A percentile compares a stretch with the other conserved stretches of the same genome.
Evolutionary conservation across 371 early-diverging fungal species (phyloP).

Genomic region (Choanephora cucurbitarum): DNA sequence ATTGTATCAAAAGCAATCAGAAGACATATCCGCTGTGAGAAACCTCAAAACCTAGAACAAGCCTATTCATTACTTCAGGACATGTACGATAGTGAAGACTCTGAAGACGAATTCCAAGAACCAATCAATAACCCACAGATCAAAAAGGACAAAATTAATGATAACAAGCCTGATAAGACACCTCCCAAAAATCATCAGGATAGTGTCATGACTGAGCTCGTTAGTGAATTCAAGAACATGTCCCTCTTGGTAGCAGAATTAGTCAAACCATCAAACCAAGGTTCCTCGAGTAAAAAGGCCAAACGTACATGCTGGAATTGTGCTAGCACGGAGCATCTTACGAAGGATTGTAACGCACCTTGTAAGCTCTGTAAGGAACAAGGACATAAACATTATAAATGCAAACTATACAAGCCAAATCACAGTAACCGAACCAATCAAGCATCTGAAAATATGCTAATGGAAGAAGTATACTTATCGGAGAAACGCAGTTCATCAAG

Average conservation of each 20-base stretch:
- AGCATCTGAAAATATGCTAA: not conserved
- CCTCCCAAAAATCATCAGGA: not conserved
- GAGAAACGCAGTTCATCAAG: not conserved
- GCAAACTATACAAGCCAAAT: not conserved
- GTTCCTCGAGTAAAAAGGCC: not conserved
- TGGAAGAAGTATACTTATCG: not conserved
- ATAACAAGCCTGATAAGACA: not conserved
- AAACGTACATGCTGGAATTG: conserved; percentile 1
- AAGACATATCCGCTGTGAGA: not conserved
- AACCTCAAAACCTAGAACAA: not conserved
- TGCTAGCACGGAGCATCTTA: not conserved
- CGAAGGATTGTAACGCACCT: not conserved
- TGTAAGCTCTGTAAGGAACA: not conserved
- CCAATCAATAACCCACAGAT: not conserved
- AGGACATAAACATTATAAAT: not conserved
- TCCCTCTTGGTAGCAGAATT: not conserved
- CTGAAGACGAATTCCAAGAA: not conserved
- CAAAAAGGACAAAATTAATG: not conserved
- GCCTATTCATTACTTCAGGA: not conserved
- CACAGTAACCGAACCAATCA: not conserved
- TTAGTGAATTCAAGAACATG: conserved; percentile 3
- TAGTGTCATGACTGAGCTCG: not conserved
- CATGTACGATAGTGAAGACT: not conserved
- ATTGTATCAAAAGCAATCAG: not conserved
- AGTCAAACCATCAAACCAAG: not conserved